phyloP scores from a whole-genome alignment of 257 asterid genomes.

The Capsicum pubescens region DNA sequence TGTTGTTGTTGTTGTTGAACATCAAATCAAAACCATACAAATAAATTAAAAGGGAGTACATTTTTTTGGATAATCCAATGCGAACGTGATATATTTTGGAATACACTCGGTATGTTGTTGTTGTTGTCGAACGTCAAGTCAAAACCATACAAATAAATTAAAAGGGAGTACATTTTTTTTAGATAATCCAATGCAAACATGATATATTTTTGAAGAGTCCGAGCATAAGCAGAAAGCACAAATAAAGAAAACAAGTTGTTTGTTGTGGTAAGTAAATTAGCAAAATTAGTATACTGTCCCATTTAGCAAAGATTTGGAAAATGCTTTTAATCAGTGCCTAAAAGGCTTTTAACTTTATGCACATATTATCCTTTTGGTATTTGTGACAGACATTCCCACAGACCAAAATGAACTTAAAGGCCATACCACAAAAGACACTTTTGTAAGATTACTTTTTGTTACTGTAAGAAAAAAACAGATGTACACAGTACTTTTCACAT shows the following conservation, averaged over 20 bases:
- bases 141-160: too few species aligned
- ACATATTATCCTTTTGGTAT: not conserved
- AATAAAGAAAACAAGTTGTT: too few species aligned
- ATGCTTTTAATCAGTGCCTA: slow-evolving; percentile 24
- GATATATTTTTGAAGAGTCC: not conserved
- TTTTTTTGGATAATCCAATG: too few species aligned
- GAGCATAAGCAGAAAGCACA: not conserved
- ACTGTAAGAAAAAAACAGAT: not conserved
- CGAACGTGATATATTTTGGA: too few species aligned
- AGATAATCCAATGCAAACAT: too few species aligned
- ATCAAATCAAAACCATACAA: too few species aligned
- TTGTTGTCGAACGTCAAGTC: too few species aligned
- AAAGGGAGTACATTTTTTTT: too few species aligned
- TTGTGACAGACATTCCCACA: slow-evolving; percentile 30
- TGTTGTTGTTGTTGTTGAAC: too few species aligned
- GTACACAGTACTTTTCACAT: not conserved
- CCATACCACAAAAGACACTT: slow-evolving; percentile 15
- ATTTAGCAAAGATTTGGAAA: not conserved
- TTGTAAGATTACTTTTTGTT: not conserved
- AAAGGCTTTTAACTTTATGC: slow-evolving; percentile 32
- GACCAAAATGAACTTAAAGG: slow-evolving; percentile 31
- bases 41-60: too few species aligned
- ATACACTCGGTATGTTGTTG: too few species aligned
- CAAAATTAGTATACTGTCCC: not conserved
- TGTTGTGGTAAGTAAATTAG: not conserved